Conservation (phyloP, 176 grass and related monocot species). For the Eleusine coracana region DNA sequence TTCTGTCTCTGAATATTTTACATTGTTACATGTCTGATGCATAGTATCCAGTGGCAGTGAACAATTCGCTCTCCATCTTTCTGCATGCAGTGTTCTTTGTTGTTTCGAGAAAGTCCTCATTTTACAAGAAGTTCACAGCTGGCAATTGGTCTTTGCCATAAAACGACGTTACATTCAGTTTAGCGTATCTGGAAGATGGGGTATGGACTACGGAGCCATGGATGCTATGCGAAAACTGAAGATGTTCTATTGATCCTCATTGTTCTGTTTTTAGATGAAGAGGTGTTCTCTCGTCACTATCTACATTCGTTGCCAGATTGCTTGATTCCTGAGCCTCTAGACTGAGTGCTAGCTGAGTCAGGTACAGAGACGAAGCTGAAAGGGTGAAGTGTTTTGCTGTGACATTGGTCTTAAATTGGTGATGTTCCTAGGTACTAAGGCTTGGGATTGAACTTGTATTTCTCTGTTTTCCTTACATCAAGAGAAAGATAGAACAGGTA, state of each 20-base stretch:
- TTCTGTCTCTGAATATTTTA: neutral
- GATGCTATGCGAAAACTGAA: slow-evolving; percentile 8
- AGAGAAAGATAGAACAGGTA: neutral
- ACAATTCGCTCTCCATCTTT: neutral
- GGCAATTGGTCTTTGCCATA: slow-evolving; percentile 82
- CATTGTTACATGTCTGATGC: neutral
- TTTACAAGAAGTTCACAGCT: slow-evolving; percentile 73
- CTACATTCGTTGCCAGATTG: neutral
- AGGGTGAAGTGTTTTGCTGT: no score
- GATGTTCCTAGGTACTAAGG: no score
- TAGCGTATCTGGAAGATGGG: slow-evolving; percentile 1
- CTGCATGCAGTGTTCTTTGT: slow-evolving; percentile 79
- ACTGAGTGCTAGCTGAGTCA: no score
- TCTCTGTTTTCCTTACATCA: no score
- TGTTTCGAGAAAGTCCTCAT: slow-evolving; percentile 79
- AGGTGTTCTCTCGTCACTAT: neutral
- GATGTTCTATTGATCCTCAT: neutral
- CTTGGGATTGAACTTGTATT: no score
- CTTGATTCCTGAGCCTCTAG: neutral
- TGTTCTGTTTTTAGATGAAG: neutral
- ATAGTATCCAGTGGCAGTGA: neutral
- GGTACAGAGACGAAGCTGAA: no score
- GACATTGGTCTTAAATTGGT: no score
- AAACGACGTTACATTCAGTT: neutral
- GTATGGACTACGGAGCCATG: neutral